These are phyloP conservation scores for Echinosophora koreensis DNA, from an alignment of 306 rosid genomes.

Conservation along the genomic window DNA sequence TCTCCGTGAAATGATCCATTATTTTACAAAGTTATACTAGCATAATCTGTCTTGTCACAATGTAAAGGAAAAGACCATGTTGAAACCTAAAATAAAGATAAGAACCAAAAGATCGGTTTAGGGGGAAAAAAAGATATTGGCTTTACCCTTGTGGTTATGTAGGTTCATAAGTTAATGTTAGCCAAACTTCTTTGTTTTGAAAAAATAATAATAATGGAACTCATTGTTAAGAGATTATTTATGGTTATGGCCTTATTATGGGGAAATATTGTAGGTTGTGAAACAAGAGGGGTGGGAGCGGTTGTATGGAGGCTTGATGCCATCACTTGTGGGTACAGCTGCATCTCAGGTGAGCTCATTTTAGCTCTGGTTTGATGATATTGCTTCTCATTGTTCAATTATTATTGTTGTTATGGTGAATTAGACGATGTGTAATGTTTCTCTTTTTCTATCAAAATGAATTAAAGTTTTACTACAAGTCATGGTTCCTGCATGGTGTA, in stretches of 20 bases:
- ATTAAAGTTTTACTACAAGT: conserved; percentile 11
- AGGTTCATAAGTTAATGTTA: neutral
- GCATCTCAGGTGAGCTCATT: conserved; percentile 85
- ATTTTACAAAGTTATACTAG: too few species aligned
- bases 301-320: conserved; percentile 87
- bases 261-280: conserved; percentile 65
- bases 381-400: neutral
- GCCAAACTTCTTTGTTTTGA: neutral
- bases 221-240: neutral
- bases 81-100: too few species aligned
- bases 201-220: neutral
- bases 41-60: too few species aligned
- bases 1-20: too few species aligned
- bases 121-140: too few species aligned
- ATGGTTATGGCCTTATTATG: conserved; percentile 7
- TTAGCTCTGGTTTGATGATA: conserved; percentile 33
- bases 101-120: too few species aligned
- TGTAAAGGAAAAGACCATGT: too few species aligned
- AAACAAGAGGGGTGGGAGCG: conserved; percentile 93
- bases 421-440: conserved; percentile 6
- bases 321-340: conserved; percentile 87
- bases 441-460: conserved; percentile 25
- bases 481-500: conserved; percentile 34
- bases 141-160: too few species aligned
- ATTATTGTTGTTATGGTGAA: neutral